phyloP scores from a whole-genome alignment of 2,329 filamentous ascomycete genomes.

The Cordyceps cateniannulata region DNA sequence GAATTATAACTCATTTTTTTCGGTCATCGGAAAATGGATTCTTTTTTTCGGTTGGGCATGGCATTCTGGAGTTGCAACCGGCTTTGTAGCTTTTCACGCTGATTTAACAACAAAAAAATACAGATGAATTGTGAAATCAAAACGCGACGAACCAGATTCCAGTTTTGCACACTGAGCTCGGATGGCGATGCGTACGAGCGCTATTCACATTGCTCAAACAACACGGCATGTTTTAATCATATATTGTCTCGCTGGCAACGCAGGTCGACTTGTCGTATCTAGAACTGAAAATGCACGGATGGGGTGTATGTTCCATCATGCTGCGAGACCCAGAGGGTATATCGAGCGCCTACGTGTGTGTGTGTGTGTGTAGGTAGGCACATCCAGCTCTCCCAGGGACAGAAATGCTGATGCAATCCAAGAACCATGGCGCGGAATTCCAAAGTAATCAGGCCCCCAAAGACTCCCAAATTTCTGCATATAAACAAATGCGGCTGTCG shows the following conservation, averaged over 20 bases:
- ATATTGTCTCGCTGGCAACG: constrained; percentile 4
- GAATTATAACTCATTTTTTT: constrained; percentile 17
- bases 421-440: constrained; percentile 24
- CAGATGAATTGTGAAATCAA: constrained; percentile 11
- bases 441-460: constrained; percentile 26
- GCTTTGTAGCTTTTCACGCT: constrained; percentile 38
- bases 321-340: not conserved
- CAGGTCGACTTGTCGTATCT: not conserved
- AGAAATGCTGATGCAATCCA: constrained; percentile 27
- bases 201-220: not conserved
- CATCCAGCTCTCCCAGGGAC: not conserved
- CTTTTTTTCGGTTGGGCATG: constrained; percentile 33
- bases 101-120: constrained; percentile 19
- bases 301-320: not conserved
- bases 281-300: not conserved
- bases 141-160: not conserved
- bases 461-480: constrained; percentile 37
- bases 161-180: not conserved
- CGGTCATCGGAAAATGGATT: constrained; percentile 30
- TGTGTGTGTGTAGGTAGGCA: not conserved
- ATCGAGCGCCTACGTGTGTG: not conserved
- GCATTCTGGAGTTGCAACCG: constrained; percentile 41
- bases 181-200: not conserved
- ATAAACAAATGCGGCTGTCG: constrained; percentile 8
- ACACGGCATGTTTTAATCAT: not conserved